Evolutionary conservation across 306 rosid genomes (phyloP).

Genomic region (Cajanus cajan): DNA sequence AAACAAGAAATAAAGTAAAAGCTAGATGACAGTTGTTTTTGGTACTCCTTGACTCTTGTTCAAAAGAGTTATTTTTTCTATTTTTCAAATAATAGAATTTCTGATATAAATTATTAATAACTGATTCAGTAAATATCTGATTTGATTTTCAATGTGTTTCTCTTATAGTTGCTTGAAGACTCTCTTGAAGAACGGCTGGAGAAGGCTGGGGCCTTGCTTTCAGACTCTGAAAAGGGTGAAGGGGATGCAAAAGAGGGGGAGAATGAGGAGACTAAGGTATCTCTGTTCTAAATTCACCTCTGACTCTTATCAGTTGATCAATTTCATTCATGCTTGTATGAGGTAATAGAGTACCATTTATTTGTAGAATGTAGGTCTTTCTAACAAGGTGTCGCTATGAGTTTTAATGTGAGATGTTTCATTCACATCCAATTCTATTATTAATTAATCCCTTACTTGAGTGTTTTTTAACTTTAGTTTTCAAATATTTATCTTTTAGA

Average conservation of each 20-base stretch:
- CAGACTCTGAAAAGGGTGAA: conserved; percentile 86
- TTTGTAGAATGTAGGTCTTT: conserved; percentile 9
- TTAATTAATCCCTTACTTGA: neutral
- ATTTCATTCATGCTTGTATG: neutral
- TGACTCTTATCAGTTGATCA: neutral
- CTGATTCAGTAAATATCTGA: conserved; percentile 5
- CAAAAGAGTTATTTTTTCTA: neutral
- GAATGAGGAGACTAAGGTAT: conserved; percentile 81
- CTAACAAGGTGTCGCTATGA: neutral
- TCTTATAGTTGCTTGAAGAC: conserved; percentile 82
- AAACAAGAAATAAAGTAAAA: neutral
- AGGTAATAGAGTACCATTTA: neutral
- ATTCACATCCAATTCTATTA: neutral
- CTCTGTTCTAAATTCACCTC: conserved; percentile 5
- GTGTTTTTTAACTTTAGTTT: conserved; percentile 23
- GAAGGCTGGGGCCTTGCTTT: conserved; percentile 69
- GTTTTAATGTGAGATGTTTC: neutral
- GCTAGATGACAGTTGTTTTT: neutral
- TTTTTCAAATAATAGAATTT: neutral
- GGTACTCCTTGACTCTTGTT: neutral
- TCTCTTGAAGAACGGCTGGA: conserved; percentile 85
- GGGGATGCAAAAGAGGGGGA: conserved; percentile 89
- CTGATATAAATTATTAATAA: neutral
- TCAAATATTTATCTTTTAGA: conserved; percentile 50
- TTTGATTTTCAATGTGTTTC: conserved; percentile 21